Percentiles rank a stretch among this genome's conserved stretches.
Conservation (phyloP, 441 rosid genomes). For the Arabidopsis lyrata region DNA sequence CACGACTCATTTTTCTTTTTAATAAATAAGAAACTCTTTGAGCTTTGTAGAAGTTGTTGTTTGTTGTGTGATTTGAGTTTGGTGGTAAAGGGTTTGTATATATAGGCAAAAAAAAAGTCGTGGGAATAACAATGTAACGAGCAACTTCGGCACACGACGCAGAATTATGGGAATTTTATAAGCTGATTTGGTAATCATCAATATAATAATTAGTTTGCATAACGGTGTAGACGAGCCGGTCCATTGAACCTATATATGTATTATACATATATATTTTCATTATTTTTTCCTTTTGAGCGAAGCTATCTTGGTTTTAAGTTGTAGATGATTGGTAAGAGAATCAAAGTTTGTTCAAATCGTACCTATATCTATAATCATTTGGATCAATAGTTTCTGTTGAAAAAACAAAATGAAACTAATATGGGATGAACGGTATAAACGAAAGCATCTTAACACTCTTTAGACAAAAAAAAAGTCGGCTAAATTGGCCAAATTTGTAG, state of each 20-base stretch:
- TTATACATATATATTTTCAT: background rate
- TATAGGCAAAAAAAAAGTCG: constrained; percentile 29
- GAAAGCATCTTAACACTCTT: background rate
- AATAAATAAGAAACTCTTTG: constrained; percentile 17
- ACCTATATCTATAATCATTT: background rate
- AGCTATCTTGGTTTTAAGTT: constrained; percentile 20
- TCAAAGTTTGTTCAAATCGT: constrained; percentile 11
- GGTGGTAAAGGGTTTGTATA: constrained; percentile 31
- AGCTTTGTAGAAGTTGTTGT: constrained; percentile 23
- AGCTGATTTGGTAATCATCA: constrained; percentile 1
- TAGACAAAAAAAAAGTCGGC: no score
- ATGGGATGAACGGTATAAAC: background rate
- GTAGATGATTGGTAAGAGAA: constrained; percentile 14
- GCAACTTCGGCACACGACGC: constrained; percentile 32
- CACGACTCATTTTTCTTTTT: constrained; percentile 37
- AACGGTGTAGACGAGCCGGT: constrained; percentile 22
- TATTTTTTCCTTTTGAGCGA: constrained; percentile 5
- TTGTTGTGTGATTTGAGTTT: constrained; percentile 42
- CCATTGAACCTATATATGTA: constrained; percentile 14
- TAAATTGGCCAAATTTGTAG: background rate
- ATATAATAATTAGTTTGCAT: constrained; percentile 23
- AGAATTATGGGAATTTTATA: constrained; percentile 7
- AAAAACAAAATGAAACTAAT: background rate
- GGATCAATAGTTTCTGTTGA: background rate
- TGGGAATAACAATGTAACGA: background rate